These are phyloP conservation scores for Quercus phellos DNA, from an alignment of 331 rosid genomes.

Conservation along the genomic window DNA sequence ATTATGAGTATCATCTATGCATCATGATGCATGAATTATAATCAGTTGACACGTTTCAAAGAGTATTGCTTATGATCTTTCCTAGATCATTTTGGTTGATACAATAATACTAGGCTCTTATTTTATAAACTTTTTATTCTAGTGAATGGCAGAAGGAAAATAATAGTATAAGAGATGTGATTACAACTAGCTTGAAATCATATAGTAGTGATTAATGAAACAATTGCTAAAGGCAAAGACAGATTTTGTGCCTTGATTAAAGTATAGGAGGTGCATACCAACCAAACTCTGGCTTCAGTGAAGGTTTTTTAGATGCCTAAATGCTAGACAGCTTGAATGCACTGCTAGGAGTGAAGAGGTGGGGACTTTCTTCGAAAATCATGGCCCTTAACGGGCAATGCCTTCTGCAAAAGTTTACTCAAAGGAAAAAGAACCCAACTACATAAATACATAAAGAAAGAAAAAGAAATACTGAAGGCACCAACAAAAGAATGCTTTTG, in stretches of 20 bases:
- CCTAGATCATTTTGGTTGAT: neutral
- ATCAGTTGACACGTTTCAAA: neutral
- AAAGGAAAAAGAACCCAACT: conserved; percentile 6
- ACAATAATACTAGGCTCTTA: conserved; percentile 8
- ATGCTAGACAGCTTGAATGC: conserved; percentile 76
- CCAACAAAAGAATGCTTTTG: conserved; percentile 32
- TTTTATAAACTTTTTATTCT: neutral
- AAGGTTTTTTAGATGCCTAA: conserved; percentile 38
- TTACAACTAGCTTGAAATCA: conserved; percentile 14
- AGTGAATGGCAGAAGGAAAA: neutral
- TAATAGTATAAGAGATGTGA: conserved; percentile 11
- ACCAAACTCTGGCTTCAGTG: neutral
- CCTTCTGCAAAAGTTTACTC: conserved; percentile 20
- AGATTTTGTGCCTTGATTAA: conserved; percentile 26
- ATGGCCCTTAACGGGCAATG: conserved; percentile 25
- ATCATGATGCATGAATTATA: neutral
- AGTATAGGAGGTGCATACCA: conserved; percentile 24
- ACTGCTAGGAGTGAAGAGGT: conserved; percentile 22
- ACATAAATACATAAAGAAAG: conserved; percentile 17
- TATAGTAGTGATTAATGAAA: conserved; percentile 17
- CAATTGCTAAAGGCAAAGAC: neutral
- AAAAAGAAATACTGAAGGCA: neutral
- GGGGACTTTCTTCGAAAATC: conserved; percentile 28
- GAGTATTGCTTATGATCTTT: neutral
- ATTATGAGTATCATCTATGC: neutral